phyloP scores from a whole-genome alignment of 495 filamentous ascomycete genomes.

The Podospora comata region DNA sequence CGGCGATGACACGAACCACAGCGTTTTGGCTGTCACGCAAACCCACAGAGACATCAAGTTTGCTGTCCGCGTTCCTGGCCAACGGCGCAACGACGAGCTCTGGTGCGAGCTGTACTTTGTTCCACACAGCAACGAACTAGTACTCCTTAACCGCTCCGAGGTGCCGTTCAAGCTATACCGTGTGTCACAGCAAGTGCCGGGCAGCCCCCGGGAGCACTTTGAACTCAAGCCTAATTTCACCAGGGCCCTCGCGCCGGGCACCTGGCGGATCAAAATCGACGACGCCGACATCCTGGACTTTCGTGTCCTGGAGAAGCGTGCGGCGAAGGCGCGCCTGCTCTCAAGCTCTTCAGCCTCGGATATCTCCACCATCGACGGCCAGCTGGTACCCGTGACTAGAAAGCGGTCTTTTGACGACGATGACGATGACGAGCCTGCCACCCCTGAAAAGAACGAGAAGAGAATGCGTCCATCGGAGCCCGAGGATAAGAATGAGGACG shows the following conservation, averaged over 20 bases:
- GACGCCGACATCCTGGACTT: slow-evolving; percentile 47
- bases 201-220: slow-evolving; percentile 34
- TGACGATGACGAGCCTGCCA: slow-evolving; percentile 33
- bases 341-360: slow-evolving; percentile 25
- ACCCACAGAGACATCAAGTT: slow-evolving; percentile 49
- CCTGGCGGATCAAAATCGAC: slow-evolving; percentile 47
- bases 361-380: slow-evolving; percentile 14
- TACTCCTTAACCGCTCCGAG: slow-evolving; percentile 46
- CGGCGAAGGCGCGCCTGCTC: slow-evolving; percentile 31
- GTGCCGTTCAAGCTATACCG: slow-evolving; percentile 43
- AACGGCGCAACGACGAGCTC: slow-evolving; percentile 31
- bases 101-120: slow-evolving; percentile 52
- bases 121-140: slow-evolving; percentile 48
- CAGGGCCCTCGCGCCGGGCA: slow-evolving; percentile 44
- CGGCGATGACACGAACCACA: slow-evolving; percentile 40
- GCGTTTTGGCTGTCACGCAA: slow-evolving; percentile 50
- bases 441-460: slow-evolving; percentile 34
- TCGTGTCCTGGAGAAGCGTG: slow-evolving; percentile 47
- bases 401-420: slow-evolving; percentile 44
- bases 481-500: slow-evolving; percentile 34
- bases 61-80: slow-evolving; percentile 46
- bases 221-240: slow-evolving; percentile 40
- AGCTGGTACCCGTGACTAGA: slow-evolving; percentile 37
- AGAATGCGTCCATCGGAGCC: slow-evolving; percentile 33
- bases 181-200: slow-evolving; percentile 31